These are phyloP conservation scores for Drosera spatulata DNA, from an alignment of 179 eudicot species.

Conservation along the genomic window DNA sequence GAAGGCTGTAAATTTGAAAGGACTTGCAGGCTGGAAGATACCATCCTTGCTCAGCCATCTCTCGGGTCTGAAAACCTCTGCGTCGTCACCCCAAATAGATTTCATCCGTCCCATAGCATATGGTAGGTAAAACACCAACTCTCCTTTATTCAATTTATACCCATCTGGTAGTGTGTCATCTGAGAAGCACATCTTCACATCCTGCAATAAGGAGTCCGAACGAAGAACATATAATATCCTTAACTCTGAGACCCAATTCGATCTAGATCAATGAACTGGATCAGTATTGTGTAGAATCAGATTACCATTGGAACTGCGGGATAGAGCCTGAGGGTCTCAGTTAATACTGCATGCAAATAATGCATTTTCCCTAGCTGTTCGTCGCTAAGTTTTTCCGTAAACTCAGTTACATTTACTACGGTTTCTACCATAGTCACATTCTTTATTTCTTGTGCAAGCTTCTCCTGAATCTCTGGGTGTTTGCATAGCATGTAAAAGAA, in stretches of 20 bases:
- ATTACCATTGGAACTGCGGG: constrained; percentile 73
- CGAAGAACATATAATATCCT: no score
- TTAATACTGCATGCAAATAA: constrained; percentile 56
- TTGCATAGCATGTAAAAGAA: constrained; percentile 62
- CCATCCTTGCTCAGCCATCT: constrained; percentile 66
- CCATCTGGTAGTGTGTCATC: constrained; percentile 84
- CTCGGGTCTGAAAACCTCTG: constrained; percentile 58
- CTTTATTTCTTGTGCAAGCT: constrained; percentile 39
- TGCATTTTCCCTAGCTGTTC: constrained; percentile 60
- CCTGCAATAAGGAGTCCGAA: constrained; percentile 12
- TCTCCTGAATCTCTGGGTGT: constrained; percentile 49
- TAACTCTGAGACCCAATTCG: no score
- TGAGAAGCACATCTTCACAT: constrained; percentile 36
- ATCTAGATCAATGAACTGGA: not conserved
- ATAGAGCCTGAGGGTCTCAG: constrained; percentile 68
- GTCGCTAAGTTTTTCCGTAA: constrained; percentile 27
- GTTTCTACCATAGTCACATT: constrained; percentile 13
- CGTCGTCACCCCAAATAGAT: constrained; percentile 71
- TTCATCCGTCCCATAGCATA: constrained; percentile 82
- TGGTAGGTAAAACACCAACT: constrained; percentile 46
- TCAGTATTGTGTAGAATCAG: not conserved
- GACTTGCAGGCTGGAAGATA: constrained; percentile 30
- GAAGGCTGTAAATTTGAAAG: constrained; percentile 26
- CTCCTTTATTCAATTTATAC: constrained; percentile 47
- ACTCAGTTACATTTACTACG: constrained; percentile 12